These are phyloP conservation scores for Echria macrotheca DNA, from an alignment of 495 filamentous ascomycete species.

Conservation along the genomic window DNA sequence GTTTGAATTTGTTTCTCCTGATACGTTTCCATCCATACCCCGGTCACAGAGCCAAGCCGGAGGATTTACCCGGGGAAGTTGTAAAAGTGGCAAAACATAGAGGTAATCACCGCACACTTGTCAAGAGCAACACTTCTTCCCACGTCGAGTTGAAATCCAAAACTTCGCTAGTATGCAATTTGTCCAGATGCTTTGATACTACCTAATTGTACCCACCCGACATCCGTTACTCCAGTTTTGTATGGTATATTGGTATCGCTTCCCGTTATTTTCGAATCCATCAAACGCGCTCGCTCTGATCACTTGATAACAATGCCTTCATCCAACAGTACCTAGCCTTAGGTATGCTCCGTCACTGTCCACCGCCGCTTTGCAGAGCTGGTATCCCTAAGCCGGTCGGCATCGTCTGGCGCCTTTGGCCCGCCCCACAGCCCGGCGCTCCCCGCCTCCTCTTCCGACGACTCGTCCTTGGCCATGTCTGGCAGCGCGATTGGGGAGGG, in stretches of 20 bases:
- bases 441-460: slow-evolving; percentile 12
- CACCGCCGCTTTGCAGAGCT: slow-evolving; percentile 39
- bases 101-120: no score
- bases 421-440: slow-evolving; percentile 35
- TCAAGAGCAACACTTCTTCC: no score
- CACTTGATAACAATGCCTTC: not conserved
- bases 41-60: no score
- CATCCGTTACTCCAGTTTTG: not conserved
- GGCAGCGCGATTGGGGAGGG: not conserved
- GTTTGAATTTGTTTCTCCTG: no score
- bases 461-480: not conserved
- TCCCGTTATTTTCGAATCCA: not conserved
- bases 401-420: slow-evolving; percentile 31
- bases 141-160: not conserved
- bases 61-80: no score
- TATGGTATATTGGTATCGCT: not conserved
- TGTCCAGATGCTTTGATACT: not conserved
- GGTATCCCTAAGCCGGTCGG: slow-evolving; percentile 31
- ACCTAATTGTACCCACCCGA: not conserved
- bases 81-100: no score
- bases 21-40: no score
- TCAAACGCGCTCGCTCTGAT: not conserved
- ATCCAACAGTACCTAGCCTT: not conserved
- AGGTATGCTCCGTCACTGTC: slow-evolving; percentile 38
- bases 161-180: not conserved